phyloP scores from a whole-genome alignment of 208 protist genomes.

The Leishmania turanica region DNA sequence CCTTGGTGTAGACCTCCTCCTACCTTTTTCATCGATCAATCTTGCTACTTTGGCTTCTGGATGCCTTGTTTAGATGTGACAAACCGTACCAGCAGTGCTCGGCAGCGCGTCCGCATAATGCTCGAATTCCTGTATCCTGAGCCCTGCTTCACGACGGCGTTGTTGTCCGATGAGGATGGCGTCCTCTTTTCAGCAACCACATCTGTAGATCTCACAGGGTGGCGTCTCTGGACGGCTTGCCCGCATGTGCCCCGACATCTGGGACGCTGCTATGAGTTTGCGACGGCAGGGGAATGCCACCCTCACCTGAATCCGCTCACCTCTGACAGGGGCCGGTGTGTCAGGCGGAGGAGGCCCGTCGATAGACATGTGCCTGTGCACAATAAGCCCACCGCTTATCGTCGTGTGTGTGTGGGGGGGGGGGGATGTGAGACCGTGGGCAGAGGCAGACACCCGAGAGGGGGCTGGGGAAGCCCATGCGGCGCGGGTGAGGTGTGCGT shows the following conservation, averaged over 20 bases:
- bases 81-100: neutral
- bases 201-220: neutral
- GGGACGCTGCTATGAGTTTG: no score
- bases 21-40: neutral
- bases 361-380: no score
- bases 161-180: neutral
- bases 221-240: no score
- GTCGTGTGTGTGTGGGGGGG: no score
- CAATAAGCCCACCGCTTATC: no score
- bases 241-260: no score
- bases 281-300: no score
- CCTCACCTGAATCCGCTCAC: no score
- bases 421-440: neutral
- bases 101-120: neutral
- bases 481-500: neutral
- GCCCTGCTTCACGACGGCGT: neutral
- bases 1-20: neutral
- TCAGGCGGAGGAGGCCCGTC: no score
- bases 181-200: neutral
- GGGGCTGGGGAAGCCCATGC: neutral
- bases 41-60: neutral
- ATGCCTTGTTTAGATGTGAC: neutral
- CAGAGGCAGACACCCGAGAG: neutral
- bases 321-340: no score
- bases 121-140: neutral